These are phyloP conservation scores for Conticribra guillardii DNA, from an alignment of 108 stramenopile species.

Conservation along the genomic window DNA sequence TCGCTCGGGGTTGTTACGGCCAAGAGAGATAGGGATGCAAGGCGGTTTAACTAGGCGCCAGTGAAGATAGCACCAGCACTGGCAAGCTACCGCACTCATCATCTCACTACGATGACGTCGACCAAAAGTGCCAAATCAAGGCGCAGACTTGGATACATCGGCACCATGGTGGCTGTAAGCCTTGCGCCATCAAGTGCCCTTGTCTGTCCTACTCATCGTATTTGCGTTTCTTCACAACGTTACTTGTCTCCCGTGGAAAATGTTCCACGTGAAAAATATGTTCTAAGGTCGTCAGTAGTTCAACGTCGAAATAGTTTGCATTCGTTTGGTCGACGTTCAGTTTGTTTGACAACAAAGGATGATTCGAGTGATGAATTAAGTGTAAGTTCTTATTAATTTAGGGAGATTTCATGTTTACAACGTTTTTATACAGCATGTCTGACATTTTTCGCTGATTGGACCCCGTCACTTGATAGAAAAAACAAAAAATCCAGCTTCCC, in stretches of 20 bases:
- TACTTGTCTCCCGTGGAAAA: too few species aligned
- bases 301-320: neutral
- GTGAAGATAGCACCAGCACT: too few species aligned
- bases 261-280: neutral
- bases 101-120: too few species aligned
- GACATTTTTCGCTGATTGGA: neutral
- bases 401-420: too few species aligned
- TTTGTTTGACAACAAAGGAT: neutral
- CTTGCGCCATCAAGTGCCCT: slow-evolving; percentile 11
- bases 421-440: neutral
- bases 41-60: too few species aligned
- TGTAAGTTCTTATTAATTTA: neutral
- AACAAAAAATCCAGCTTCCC: slow-evolving; percentile 3
- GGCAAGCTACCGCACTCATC: too few species aligned
- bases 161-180: too few species aligned
- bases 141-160: too few species aligned
- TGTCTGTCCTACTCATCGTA: slow-evolving; percentile 2
- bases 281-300: neutral
- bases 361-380: neutral
- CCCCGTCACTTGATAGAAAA: neutral
- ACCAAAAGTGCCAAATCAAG: too few species aligned
- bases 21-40: too few species aligned
- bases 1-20: too few species aligned
- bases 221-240: neutral
- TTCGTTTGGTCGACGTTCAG: neutral